phyloP scores from a whole-genome alignment of 345 rosid species.

The Acer negundo region DNA sequence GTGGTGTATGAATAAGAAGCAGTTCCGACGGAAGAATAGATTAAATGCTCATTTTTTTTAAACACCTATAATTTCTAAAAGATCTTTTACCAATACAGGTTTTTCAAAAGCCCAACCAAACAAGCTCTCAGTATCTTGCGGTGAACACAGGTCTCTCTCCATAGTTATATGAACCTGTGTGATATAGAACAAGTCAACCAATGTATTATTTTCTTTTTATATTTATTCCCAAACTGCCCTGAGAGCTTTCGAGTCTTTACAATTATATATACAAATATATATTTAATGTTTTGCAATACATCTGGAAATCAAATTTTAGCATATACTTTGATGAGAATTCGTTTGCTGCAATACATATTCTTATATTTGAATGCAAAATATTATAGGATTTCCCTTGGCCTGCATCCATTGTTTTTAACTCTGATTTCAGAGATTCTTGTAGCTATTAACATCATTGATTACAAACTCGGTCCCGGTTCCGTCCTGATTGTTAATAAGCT shows the following conservation, averaged over 20 bases:
- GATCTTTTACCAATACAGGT: no score
- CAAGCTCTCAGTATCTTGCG: conserved; percentile 38
- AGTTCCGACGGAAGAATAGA: conserved; percentile 61
- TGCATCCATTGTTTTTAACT: not conserved
- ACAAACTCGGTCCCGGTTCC: no score
- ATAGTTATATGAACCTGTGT: not conserved
- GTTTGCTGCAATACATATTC: not conserved
- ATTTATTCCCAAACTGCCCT: not conserved
- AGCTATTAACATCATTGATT: not conserved
- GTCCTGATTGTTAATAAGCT: no score
- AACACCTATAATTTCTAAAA: no score
- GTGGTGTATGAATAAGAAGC: conserved; percentile 84
- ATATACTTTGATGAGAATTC: not conserved
- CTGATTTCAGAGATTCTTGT: not conserved
- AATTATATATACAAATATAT: no score
- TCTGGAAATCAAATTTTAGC: not conserved
- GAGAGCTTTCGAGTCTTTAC: no score
- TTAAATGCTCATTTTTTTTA: not conserved
- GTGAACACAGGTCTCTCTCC: conserved; percentile 33
- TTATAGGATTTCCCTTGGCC: not conserved
- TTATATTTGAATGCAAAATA: not conserved
- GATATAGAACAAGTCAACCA: not conserved
- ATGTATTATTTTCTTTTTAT: not conserved
- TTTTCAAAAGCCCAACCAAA: no score
- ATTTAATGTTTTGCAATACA: not conserved